Base-by-base conservation (phyloP, 1,139 yeast species). In the Taiozyma sp. region DNA sequence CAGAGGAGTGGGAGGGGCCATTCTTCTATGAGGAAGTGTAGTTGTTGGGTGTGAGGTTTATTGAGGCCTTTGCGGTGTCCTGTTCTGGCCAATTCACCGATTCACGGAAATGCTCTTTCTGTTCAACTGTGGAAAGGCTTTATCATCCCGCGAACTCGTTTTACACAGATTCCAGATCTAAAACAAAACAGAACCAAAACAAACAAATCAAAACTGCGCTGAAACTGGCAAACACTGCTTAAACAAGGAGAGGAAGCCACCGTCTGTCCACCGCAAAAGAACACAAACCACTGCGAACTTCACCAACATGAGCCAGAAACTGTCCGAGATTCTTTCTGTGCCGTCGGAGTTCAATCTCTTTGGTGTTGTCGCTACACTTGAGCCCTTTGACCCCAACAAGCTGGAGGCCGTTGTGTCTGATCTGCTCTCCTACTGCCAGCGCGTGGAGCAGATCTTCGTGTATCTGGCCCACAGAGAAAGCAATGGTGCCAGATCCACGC, bases 1-100 rank as follows among this genome's bases (percentile, higher is more conserved):
- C 13, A 67, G 60, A 1, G 68, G 69, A 2, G 71, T 67, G 1
- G 71, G 71, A 13, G 71, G 71, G 1, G 71, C 71, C 71, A 67
- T 67, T 8, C 13, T 24, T 24, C 27, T 24, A 24, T 28, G 8
- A 9, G 29, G 9, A 27, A 27, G 29, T 27, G 29, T 27, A 27
- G 29, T 5, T 27, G 9, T 9, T 27, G 29, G 19, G 19, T 19
- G 19, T 2, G 2, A 19, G 19, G 19, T 3, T 19, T 19, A 19
- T 19, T 19, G 19, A 19, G 19, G 2, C 19, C 19, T 19, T 19
- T 19, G 19, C 19, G 19, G 19, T 19, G 19, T 19, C 19, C 2
- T 19, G 19, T 19, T 19, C 19, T 19, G 19, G 19, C 19, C 19
- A 19, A 19, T 19, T 19, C 19, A 19, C 19, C 19, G 19, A 19